These are phyloP conservation scores for Mycena rebaudengoi DNA, from an alignment of 768 basidiomycete species.

Conservation along the genomic window DNA sequence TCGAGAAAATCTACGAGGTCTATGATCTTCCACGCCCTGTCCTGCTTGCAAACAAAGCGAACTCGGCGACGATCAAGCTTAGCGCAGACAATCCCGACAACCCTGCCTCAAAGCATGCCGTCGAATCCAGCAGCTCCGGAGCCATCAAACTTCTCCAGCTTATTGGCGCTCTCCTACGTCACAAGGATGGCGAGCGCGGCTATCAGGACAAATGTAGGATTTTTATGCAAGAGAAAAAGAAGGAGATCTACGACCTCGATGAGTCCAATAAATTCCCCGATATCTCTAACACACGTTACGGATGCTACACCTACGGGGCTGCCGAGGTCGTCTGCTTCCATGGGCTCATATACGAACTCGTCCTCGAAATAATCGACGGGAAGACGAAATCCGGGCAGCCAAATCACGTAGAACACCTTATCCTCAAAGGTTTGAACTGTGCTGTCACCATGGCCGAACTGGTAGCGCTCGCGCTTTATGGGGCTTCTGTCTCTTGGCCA, in stretches of 20 bases:
- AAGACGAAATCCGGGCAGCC: constrained; percentile 24
- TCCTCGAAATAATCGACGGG: constrained; percentile 16
- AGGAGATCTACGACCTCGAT: constrained; percentile 8
- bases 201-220: constrained; percentile 25
- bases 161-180: constrained; percentile 34
- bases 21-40: constrained; percentile 25
- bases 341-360: constrained; percentile 18
- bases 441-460: no score
- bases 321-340: constrained; percentile 24
- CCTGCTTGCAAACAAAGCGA: constrained; percentile 36
- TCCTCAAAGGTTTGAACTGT: constrained; percentile 30
- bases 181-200: constrained; percentile 39
- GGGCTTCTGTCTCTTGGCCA: neutral
- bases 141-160: constrained; percentile 34
- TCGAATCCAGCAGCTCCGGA: constrained; percentile 31
- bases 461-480: no score
- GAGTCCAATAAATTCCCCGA: constrained; percentile 25
- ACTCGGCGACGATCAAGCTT: constrained; percentile 28
- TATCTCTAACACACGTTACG: constrained; percentile 9
- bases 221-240: constrained; percentile 23
- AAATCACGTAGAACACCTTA: constrained; percentile 34
- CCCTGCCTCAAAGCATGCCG: constrained; percentile 22
- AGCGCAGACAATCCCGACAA: constrained; percentile 2
- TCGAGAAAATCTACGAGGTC: constrained; percentile 22
- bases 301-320: constrained; percentile 20